Base-by-base conservation (phyloP, 306 rosid genomes). In the Hippophae gyantsensis region DNA sequence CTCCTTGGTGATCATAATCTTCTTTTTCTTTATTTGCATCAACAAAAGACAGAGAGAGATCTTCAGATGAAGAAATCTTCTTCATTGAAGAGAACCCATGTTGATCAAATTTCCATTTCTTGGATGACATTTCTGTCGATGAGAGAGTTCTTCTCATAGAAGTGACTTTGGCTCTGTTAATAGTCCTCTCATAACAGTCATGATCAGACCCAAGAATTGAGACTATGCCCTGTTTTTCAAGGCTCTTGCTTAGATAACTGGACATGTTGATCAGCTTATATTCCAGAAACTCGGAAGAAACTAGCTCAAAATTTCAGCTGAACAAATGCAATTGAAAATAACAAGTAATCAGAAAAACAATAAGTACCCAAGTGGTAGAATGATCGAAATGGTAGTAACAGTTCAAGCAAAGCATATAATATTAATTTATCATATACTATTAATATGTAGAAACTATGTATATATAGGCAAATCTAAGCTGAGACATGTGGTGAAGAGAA, bases 51-150 rank as follows among this genome's bases (percentile, higher is more conserved):
- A 42, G 57, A 41, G 67, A 71, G 64, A 82, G 73, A 26, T 66
- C 62, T 10, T 77, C 61, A 8, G 85, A 84, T 2, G 95, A 84
- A 10, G 86, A 76, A 45, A 60, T 70, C 78, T 76, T 84, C 13
- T 79, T 79, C 69, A 82, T 66, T 18, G 90, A 72, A 51, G 72
- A 66, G 68, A 72, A 55, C 3, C 81, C 78, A 23, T 80, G 72
- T 53, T 79, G 83, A n/a, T 78, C 72, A 47, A 85, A 73, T 32
- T 32, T 2, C 93, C 96, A 92, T 53, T 80, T 78, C 74, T 79
- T 72, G 10, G 96, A 85, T 6, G 96, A 92, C 96, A 92, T 85
- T 81, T 92, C 93, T 11, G 96, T 95, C 2, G 38, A 32, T 0
- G 99, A 92, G 14, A 85, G 82, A 62, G 95, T 80, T 50, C 96